Evolutionary conservation across 108 stramenopile species (phyloP), one percentile per base, ranked within the genome.

Genomic region (Cylindrotheca fusiformis): DNA sequence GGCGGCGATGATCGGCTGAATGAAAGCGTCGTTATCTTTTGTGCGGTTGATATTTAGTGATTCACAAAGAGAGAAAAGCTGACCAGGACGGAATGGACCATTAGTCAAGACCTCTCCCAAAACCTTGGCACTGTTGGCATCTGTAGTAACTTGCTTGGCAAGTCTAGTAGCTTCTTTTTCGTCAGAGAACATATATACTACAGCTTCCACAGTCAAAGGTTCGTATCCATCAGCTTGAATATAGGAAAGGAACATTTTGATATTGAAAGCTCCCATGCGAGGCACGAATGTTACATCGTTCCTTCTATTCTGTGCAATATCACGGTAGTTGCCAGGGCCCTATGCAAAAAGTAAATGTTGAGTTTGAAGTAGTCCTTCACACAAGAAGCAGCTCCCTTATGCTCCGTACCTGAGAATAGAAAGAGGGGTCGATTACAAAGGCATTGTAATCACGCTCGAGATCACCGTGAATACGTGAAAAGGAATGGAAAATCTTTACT

Each of bases 391-490:
- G n/a, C 50, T 17, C 19, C 21, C 21, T 4, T 6, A 21, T 22
- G 5, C 50, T 14, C 1, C 72, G 27, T 56, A 74, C 72, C 59
- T 93, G 93, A 24, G 91, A 93, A 68, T 85, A 98, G 77, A 78
- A 96, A 0, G 93, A 81, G 32, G 85, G 75, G 32, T 95, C 91
- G 66, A 98, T 96, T 36, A 74, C 71, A 70, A 96, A 98, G 62
- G 86, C 86, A 67, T 98, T 98, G 88, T 98, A 98, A 58, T 98
- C 97, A 69, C 97, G 94, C 65, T 98, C 97, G 80, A 98, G 67
- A 59, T 98, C 97, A 65, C 97, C 97, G 65, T 98, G 97, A 46
- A 96, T 98, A 48, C 97, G 84, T 28, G 88, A 90, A 58, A 95
- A 98, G 21, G 89, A 73, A 66, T 98, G 95, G 77, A 79, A 96